A percentile compares a stretch with the other conserved stretches of the same genome.
Evolutionary conservation across 352 stramenopile genomes (phyloP).

Genomic region (Phytophthora brassicae): DNA sequence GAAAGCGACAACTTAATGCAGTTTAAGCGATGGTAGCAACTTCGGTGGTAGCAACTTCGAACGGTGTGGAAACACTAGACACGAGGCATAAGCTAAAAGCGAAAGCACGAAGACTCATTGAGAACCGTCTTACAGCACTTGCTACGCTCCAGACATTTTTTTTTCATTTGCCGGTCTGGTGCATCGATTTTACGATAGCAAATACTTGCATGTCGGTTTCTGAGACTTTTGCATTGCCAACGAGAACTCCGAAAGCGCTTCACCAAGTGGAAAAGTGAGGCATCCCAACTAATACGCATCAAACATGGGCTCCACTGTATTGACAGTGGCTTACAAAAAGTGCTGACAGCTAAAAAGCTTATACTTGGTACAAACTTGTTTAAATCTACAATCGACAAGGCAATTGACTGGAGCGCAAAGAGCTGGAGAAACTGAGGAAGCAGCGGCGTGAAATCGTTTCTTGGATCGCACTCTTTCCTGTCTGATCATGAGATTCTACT

Average conservation of each 20-base stretch:
- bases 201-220: slow-evolving; percentile 23
- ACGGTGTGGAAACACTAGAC: slow-evolving; percentile 24
- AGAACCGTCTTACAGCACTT: not conserved
- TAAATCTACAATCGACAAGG: too few species aligned
- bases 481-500: slow-evolving; percentile 3
- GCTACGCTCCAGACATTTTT: not conserved
- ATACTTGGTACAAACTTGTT: too few species aligned
- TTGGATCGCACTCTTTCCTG: slow-evolving; percentile 8
- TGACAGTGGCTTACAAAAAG: too few species aligned
- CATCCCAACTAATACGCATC: not conserved
- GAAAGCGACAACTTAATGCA: not conserved
- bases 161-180: slow-evolving; percentile 12
- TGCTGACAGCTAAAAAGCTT: too few species aligned
- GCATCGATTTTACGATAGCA: not conserved
- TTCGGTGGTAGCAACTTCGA: slow-evolving; percentile 10
- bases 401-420: too few species aligned
- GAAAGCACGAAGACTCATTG: slow-evolving; percentile 6
- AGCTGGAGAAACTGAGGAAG: too few species aligned
- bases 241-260: slow-evolving; percentile 12
- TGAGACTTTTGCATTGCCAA: slow-evolving; percentile 12
- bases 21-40: slow-evolving; percentile 3
- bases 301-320: too few species aligned
- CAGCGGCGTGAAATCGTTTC: slow-evolving; percentile 2
- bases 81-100: slow-evolving; percentile 12
- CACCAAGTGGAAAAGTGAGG: slow-evolving; percentile 16